phyloP scores from a whole-genome alignment of 1,139 yeast genomes.

The Lodderomyces pseudojiufengensis region DNA sequence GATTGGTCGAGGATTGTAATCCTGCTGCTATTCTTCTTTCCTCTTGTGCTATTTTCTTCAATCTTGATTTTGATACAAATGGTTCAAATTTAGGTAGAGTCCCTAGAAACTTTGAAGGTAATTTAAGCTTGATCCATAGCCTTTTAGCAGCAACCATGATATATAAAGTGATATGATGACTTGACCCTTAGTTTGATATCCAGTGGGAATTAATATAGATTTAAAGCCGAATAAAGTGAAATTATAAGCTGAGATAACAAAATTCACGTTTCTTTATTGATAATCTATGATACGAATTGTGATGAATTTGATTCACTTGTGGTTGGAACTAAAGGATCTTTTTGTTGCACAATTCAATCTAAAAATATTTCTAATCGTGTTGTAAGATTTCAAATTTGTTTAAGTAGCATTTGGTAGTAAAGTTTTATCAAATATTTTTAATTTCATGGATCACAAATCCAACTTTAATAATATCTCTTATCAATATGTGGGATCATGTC shows the following conservation, averaged over 20 bases:
- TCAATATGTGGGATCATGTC: slow-evolving; percentile 1
- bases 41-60: slow-evolving; percentile 28
- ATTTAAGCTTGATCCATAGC: slow-evolving; percentile 31
- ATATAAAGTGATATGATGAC: background rate
- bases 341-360: too few species aligned
- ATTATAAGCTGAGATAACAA: too few species aligned
- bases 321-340: too few species aligned
- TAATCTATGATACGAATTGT: too few species aligned
- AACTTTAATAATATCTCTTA: background rate
- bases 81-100: slow-evolving; percentile 35
- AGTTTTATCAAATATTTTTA: background rate
- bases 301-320: too few species aligned
- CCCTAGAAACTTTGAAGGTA: slow-evolving; percentile 27
- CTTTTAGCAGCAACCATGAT: slow-evolving; percentile 32
- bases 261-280: too few species aligned
- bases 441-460: background rate
- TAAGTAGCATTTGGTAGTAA: too few species aligned
- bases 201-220: too few species aligned
- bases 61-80: slow-evolving; percentile 29
- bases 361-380: too few species aligned
- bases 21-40: slow-evolving; percentile 21
- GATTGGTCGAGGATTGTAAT: slow-evolving; percentile 12
- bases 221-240: too few species aligned
- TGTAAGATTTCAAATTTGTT: too few species aligned
- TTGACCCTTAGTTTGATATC: too few species aligned